Evolutionary conservation across 2,329 filamentous ascomycete species (phyloP).

Genomic region (Lecanosticta acicola): DNA sequence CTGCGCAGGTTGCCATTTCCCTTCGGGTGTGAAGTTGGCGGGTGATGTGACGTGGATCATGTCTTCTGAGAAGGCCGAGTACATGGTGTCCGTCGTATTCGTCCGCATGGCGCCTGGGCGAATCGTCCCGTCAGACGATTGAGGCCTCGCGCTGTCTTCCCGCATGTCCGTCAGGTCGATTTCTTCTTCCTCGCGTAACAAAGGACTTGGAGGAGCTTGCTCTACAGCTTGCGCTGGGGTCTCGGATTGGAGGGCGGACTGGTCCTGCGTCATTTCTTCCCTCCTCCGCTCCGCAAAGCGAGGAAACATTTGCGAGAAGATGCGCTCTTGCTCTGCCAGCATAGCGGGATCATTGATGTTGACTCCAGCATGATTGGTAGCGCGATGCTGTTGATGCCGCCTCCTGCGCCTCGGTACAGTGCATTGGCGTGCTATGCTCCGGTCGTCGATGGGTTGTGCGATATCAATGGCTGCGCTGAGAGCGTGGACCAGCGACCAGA

Average conservation of each 20-base stretch:
- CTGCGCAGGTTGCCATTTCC: slow-evolving; percentile 34
- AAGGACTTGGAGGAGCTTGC: slow-evolving; percentile 15
- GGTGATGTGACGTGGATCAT: slow-evolving; percentile 31
- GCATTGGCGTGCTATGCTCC: slow-evolving; percentile 43
- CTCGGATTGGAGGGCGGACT: slow-evolving; percentile 6
- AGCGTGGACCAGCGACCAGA: slow-evolving; percentile 63
- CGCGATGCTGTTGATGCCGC: neutral
- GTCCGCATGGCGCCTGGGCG: slow-evolving; percentile 23
- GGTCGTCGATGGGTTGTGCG: slow-evolving; percentile 63
- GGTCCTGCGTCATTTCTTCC: neutral
- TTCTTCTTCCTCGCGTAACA: slow-evolving; percentile 32
- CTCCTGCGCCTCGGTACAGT: slow-evolving; percentile 42
- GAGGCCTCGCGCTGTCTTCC: slow-evolving; percentile 25
- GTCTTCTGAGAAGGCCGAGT: slow-evolving; percentile 24
- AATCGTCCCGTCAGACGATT: slow-evolving; percentile 3
- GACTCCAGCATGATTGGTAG: slow-evolving; percentile 29
- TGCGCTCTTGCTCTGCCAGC: slow-evolving; percentile 45
- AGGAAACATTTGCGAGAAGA: slow-evolving; percentile 45
- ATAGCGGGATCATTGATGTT: slow-evolving; percentile 34
- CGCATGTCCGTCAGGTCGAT: slow-evolving; percentile 31
- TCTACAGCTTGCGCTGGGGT: slow-evolving; percentile 8
- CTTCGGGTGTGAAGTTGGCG: slow-evolving; percentile 27
- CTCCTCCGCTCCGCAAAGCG: slow-evolving; percentile 30
- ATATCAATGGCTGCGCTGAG: slow-evolving; percentile 70
- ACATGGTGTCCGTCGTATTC: slow-evolving; percentile 24